phyloP scores from a whole-genome alignment of 345 rosid genomes.

The Populus tremula region DNA sequence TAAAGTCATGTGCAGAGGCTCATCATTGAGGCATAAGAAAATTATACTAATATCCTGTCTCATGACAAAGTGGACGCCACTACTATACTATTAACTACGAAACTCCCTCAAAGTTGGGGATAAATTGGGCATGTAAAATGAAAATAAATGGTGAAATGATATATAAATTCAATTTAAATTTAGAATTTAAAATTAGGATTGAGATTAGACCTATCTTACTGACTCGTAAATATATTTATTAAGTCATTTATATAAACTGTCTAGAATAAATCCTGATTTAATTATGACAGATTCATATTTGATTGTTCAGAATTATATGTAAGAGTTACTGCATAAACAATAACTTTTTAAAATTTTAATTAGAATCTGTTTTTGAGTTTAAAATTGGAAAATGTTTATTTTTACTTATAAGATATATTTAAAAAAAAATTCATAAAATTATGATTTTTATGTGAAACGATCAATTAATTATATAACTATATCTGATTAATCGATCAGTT shows the following conservation, averaged over 20 bases:
- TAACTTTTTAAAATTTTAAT: no score
- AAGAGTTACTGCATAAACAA: no score
- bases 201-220: rapidly evolving
- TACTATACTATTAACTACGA: neutral
- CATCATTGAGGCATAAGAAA: neutral
- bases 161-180: no score
- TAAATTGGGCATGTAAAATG: no score
- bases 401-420: no score
- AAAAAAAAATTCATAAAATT: no score
- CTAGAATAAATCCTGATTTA: rapidly evolving
- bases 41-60: no score
- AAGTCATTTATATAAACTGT: rapidly evolving
- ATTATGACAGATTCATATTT: rapidly evolving
- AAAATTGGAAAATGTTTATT: no score
- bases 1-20: neutral
- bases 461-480: rapidly evolving
- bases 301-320: rapidly evolving
- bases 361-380: no score
- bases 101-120: neutral
- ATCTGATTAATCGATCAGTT: rapidly evolving
- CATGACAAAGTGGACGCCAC: neutral
- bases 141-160: no score
- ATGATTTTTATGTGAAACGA: no score
- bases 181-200: no score
- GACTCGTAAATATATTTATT: rapidly evolving